phyloP scores from a whole-genome alignment of 805 yeast genomes.

The Starmerella sp. region DNA sequence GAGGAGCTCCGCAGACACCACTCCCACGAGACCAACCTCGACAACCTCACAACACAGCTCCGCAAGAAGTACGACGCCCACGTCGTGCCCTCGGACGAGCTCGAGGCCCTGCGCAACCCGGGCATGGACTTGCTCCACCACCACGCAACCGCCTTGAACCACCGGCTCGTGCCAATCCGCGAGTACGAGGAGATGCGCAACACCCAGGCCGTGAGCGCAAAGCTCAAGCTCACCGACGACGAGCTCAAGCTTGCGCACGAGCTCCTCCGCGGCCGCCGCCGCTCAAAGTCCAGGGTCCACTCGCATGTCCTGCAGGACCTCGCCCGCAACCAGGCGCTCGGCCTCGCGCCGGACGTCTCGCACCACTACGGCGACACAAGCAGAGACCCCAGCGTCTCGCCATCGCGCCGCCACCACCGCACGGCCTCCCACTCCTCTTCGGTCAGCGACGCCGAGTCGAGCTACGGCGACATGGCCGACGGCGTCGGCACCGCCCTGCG shows the following conservation, averaged over 20 bases:
- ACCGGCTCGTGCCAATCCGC: constrained; percentile 3
- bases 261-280: background rate
- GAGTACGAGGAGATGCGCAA: constrained; percentile 7
- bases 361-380: background rate
- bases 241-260: background rate
- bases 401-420: background rate
- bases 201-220: background rate
- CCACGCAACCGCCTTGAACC: constrained; percentile 7
- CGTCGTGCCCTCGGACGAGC: background rate
- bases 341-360: background rate
- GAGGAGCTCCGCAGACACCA: background rate
- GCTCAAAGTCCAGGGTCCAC: background rate
- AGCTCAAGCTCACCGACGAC: background rate
- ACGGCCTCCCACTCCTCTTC: background rate
- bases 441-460: background rate
- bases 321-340: background rate
- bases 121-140: background rate
- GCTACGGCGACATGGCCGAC: background rate
- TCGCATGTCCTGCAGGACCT: background rate
- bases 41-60: background rate
- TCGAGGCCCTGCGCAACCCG: background rate
- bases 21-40: background rate
- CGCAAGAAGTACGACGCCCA: constrained; percentile 1
- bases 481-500: background rate
- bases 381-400: background rate